phyloP scores from a whole-genome alignment of 179 eudicot genomes.

The Carnegiea gigantea region DNA sequence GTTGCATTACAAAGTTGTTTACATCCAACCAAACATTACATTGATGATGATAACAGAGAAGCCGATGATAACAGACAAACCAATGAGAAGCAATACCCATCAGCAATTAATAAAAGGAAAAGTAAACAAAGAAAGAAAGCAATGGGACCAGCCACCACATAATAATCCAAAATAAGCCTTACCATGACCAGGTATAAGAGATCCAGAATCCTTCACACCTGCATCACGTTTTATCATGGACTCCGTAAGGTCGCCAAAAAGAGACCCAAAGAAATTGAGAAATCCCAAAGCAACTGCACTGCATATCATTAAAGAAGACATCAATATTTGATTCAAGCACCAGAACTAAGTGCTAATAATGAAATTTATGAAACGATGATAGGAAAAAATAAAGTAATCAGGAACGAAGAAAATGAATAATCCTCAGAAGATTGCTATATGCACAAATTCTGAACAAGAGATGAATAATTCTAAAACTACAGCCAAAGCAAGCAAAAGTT shows the following conservation, averaged over 20 bases:
- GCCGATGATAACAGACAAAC: background rate
- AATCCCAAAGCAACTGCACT: slow-evolving; percentile 81
- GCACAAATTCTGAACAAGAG: too few species aligned
- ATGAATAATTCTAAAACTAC: too few species aligned
- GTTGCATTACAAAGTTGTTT: too few species aligned
- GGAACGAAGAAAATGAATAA: background rate
- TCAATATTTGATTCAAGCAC: background rate
- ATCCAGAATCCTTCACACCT: slow-evolving; percentile 96
- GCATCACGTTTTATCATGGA: slow-evolving; percentile 99
- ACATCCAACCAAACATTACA: too few species aligned
- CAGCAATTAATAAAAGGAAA: background rate
- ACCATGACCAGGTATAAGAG: slow-evolving; percentile 99
- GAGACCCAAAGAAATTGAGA: slow-evolving; percentile 88
- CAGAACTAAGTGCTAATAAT: background rate
- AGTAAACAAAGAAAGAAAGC: background rate
- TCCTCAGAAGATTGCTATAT: too few species aligned
- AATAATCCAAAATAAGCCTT: slow-evolving; percentile 18
- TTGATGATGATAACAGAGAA: background rate
- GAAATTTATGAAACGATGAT: background rate
- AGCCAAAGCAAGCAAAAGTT: too few species aligned
- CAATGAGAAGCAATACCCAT: background rate
- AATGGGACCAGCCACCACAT: background rate
- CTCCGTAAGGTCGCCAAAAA: slow-evolving; percentile 92
- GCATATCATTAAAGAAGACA: slow-evolving; percentile 30
- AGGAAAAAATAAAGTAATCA: background rate